Base-by-base conservation (phyloP, 2,329 filamentous ascomycete species). In the Ophiocordyceps robertsii region DNA sequence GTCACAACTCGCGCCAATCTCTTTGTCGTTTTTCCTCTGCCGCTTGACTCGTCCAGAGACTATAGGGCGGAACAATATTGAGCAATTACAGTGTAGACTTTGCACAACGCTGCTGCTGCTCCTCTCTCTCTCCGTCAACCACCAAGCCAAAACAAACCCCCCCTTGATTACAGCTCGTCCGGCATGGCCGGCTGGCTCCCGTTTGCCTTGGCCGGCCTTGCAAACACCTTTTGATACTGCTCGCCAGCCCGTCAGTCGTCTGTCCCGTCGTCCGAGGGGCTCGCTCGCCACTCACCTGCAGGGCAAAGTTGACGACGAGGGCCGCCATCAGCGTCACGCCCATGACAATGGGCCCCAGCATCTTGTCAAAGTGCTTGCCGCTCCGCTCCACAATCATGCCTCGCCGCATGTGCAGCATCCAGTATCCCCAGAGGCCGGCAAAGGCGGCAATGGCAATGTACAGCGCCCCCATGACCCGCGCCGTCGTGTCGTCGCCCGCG, bases 331-430 rank as follows among this genome's bases (percentile, higher is more conserved):
- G 60, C 4, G 88, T 84, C 32, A 82, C 63, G 55, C 85, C 92
- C 37, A 96, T 81, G 9, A 93, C 72, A 43, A 95, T 64, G 1
- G 92, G 92, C 0, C 92, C 92, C 46, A 86, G 63, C 55, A 90
- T 68, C 53, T 88, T 92, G 61, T 98, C 90, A 61, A 98, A 93
- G 53, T 96, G 89, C 61, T 83, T 90, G 10, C 87, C 88, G 55
- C 87, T 95, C 49, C 92, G 71, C 60, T 86, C 77, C 33, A 82
- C 62, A 56, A 98, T 98, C 72, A 96, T 79, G 42, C 68, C 73
- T 45, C 82, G 74, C 30, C 92, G 73, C 56, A 73, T 76, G 55
- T 82, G 78, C 56, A 93, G 83, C 68, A 94, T 84, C 46, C 69
- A 75, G 61, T 87, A 95, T 3, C 92, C 92, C 92, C 92, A 98